Conservation (phyloP, 768 basidiomycete genomes). For the Chiua virens region DNA sequence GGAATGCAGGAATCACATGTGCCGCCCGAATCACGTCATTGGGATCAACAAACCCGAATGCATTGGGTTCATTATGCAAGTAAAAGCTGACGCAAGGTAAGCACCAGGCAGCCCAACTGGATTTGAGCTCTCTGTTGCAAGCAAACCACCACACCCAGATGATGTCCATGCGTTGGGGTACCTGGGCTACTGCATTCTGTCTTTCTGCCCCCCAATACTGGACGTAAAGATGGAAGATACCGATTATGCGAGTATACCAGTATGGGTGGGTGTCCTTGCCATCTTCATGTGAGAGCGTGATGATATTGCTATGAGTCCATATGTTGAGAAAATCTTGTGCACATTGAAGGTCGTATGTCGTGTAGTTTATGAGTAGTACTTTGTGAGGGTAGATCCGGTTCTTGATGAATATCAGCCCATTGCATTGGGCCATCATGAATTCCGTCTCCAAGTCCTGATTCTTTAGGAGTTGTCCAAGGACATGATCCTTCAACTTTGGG, state of each 20-base stretch:
- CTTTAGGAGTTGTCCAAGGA: background rate
- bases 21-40: background rate
- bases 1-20: background rate
- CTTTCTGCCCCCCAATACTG: background rate
- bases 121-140: background rate
- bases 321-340: slow-evolving; percentile 43
- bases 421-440: background rate
- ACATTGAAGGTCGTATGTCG: slow-evolving; percentile 26
- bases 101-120: background rate
- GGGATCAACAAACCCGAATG: background rate
- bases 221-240: slow-evolving; percentile 3
- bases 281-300: slow-evolving; percentile 34
- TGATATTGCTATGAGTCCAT: slow-evolving; percentile 35
- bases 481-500: background rate
- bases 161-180: background rate
- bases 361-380: slow-evolving; percentile 28
- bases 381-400: slow-evolving; percentile 29
- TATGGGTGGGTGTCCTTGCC: slow-evolving; percentile 36
- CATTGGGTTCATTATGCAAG: background rate
- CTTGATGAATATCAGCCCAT: slow-evolving; percentile 8
- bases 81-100: background rate
- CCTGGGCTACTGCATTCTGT: background rate
- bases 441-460: background rate
- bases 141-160: slow-evolving; percentile 5
- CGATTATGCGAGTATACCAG: slow-evolving; percentile 31